Evolutionary conservation across 805 yeast genomes (phyloP), one percentile per base, ranked within the genome.

Genomic region (Kazachstania psychrophila): DNA sequence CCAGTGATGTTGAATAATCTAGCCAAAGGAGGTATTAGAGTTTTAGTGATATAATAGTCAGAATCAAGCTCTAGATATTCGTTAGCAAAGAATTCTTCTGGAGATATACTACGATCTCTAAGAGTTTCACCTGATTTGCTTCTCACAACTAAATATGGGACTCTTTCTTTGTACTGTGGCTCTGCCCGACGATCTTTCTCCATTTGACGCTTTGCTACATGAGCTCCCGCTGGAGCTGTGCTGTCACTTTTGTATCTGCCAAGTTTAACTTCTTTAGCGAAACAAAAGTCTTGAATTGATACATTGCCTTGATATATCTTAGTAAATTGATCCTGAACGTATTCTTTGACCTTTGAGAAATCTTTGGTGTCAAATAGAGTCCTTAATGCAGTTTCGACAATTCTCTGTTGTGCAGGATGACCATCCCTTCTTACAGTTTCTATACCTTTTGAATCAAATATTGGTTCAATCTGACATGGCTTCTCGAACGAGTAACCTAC

Each of bases 401-500:
- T 77, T 46, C 79, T 78, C 58, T 77, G 94, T 45, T 84, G 94
- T 0, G 95, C 95, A 0, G 94, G 94, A 18, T 88, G 81, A 0
- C 97, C 97, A 59, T 92, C 98, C 44, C 98, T 64, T 44, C 98
- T 62, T 0, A 92, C 84, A 0, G 97, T 92, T 53, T 92, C 98
- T 10, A 86, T 87, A 2, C 98, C 98, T 47, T 92, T 92, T 0
- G 98, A 96, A 63, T 92, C 97, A 56, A 92, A 87, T 23, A 60
- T 68, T 0, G 96, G 85, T 6, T 42, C 61, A 3, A 36, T 44
- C 46, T 81, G 87, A 12, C 58, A 60, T 20, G 67, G 70, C 13
- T 55, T 48, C 45, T 83, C 95, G 58, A 71, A 89, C 28, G 81
- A 69, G 53, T 79, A 77, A 0, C 98, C 98, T 14, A 87, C 95